Conservation (phyloP, 1,284 basidiomycete genomes). For the Puccinia novopanici region DNA sequence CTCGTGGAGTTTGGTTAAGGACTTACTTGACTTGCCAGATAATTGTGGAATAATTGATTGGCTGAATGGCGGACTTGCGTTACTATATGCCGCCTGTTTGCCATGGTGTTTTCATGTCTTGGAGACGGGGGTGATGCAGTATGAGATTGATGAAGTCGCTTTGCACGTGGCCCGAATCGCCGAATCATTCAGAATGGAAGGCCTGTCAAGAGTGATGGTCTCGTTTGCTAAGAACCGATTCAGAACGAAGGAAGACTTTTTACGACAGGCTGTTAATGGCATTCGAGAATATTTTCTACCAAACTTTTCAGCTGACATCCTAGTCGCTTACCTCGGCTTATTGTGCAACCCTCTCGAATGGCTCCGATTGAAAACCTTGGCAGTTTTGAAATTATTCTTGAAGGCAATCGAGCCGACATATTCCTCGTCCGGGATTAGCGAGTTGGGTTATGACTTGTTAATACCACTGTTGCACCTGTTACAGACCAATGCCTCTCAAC, state of each 20-base stretch:
- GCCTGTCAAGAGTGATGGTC: slow-evolving; percentile 45
- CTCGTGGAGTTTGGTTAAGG: slow-evolving; percentile 43
- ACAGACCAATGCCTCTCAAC: slow-evolving; percentile 33
- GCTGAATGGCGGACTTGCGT: slow-evolving; percentile 39
- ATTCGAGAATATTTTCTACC: slow-evolving; percentile 50
- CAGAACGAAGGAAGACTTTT: slow-evolving; percentile 49
- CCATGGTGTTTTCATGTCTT: slow-evolving; percentile 50
- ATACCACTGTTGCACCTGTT: slow-evolving; percentile 41
- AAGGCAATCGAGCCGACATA: slow-evolving; percentile 23
- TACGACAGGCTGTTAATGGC: slow-evolving; percentile 45
- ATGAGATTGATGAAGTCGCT: slow-evolving; percentile 50
- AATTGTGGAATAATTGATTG: slow-evolving; percentile 40
- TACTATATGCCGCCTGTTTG: slow-evolving; percentile 46
- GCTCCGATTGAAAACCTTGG: slow-evolving; percentile 35
- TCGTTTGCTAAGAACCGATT: slow-evolving; percentile 48
- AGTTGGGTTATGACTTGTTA: slow-evolving; percentile 43
- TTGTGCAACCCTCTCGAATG: slow-evolving; percentile 47
- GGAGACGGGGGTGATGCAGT: slow-evolving; percentile 48
- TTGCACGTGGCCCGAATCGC: slow-evolving; percentile 35
- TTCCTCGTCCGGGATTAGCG: slow-evolving; percentile 36
- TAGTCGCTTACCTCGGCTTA: slow-evolving; percentile 45
- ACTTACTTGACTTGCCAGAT: slow-evolving; percentile 35
- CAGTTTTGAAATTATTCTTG: slow-evolving; percentile 40
- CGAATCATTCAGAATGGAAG: slow-evolving; percentile 40
- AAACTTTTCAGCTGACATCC: slow-evolving; percentile 11